Evolutionary conservation across 352 stramenopile species (phyloP), one percentile per base, ranked within the genome.

Genomic region (Nothophytophthora sp.): DNA sequence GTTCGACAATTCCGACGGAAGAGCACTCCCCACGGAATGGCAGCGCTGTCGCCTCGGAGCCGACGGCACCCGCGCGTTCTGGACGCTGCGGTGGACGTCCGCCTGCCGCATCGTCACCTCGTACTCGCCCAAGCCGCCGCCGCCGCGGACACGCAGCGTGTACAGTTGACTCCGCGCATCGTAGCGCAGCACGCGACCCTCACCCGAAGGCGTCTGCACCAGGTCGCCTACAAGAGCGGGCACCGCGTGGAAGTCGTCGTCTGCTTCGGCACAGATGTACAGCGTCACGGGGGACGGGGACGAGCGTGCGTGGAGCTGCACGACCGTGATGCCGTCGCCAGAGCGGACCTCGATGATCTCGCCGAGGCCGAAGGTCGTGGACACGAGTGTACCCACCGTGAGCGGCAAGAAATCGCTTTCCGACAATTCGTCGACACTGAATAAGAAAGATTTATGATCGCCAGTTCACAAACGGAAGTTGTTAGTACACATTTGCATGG

Each of bases 351-450:
- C 67, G n/a, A 73, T 16, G 34, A 91, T 64, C n/a, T 67, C 76
- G 18, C 80, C 80, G 7, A 91, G 76, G 0, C 80, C 80, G 44
- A 86, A 91, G 27, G 61, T 60, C 28, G 80, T 91, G 15, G 64
- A 81, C 24, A 91, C 73, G 45, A 69, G 64, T 20, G 68, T 72
- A 13, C 75, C 77, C 1, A 63, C 49, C 11, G 55, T 38, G 29
- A 81, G 75, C 24, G 53, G 55, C 18, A 50, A 41, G 23, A 85
- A 60, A 11, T 86, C 72, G 37, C 49, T 68, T 37, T 79, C 72
- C 16, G 58, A 73, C 29, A 81, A 52, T 15, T 70, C 60, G 50
- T 78, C 73, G 11, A 79, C 57, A 30, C 74, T 86, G 40, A 44
- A 9, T 15, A 49, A 47, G 30, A 13, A 11, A 33, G 20, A 29